Base-by-base conservation (phyloP, 495 filamentous ascomycete species). In the Penicillium samsonianum region DNA sequence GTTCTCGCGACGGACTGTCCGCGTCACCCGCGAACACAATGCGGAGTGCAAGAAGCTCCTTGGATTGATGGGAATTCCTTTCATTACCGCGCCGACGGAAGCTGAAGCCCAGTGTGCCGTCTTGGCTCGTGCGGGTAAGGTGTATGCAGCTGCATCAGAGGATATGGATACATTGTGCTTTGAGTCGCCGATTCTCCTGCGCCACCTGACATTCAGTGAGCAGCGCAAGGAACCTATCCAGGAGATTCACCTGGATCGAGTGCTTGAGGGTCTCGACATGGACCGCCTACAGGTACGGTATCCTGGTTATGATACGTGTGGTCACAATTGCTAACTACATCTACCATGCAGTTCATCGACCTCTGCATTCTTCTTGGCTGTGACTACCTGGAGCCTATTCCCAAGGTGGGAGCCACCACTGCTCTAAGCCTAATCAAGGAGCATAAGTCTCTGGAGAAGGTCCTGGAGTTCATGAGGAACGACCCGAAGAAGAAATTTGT, bases 161-260 rank as follows among this genome's bases (percentile, higher is more conserved):
- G 94, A 99, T 76, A 99, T 99, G 94, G 94, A 99, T 67, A 99
- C 94, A 0, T 77, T 99, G 17, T 97, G 94, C 69, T 99, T 98
- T 69, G 84, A 97, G 57, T 80, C 91, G 12, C 94, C 94, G 0
- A 90, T 99, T 60, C 77, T 99, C 23, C 77, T 99, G 49, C 82
- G 95, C 23, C 91, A 99, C 68, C 82, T 99, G 45, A 99, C 95
- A 9, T 96, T 96, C 71, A 92, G 89, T 69, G 94, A 99, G 76
- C 92, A 96, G 75, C 82, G 91, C 57, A 98, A 98, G 78, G 92
- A 97, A 69, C 94, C 94, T 1, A 96, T 99, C 58, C 93, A 92
- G 64, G 94, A 99, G 73, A 94, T 99, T 44, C 85, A 91, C 63
- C 74, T 96, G 45, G 86, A 88, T 56, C 89, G 87, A 65, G 92